Base-by-base conservation (phyloP, 2,329 filamentous ascomycete genomes). In the Colletotrichum aenigma region DNA sequence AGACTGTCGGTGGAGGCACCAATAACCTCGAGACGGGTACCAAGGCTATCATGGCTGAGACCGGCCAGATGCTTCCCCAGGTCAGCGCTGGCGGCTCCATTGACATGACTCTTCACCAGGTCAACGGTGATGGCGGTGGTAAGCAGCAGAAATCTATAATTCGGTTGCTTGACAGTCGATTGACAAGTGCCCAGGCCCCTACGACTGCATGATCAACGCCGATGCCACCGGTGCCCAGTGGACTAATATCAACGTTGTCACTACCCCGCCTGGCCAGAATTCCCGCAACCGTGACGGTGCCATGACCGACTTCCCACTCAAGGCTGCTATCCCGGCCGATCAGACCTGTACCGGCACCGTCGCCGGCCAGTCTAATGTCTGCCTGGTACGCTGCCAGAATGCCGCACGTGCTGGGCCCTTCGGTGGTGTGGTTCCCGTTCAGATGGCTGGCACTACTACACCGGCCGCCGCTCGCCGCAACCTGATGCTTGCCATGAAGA, bases 111-210 rank as follows among this genome's bases (percentile, higher is more conserved):
- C 85, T 93, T 12, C 92, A 93, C 84, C 92, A 93, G 82, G 91
- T 94, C 82, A 94, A 93, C 83, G 87, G 87, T 48, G 92, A 94
- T 78, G 92, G 92, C 74, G 92, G 90, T 75, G 92, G 92, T 76
- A 70, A 48, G 74, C 65, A 21, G 28, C 28, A 24, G 43, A 52
- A 52, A 52, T 13, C n/a, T 13, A 21, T 24, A 4, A 13, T 6
- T 21, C n/a, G 10, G n/a, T 21, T 21, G 10, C 12, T 21, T 13
- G 16, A 9, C 16, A 58, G 55, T 64, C 9, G 2, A n/a, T 7
- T 30, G 7, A 24, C 6, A 16, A 32, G 1, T 7, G 5, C 4
- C 4, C 9, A 76, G 74, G 74, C 13, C 91, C 92, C 3, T 93
- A 92, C 83, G 89, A 86, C 8, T 93, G 91, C 85, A 91, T 91